phyloP scores from a whole-genome alignment of 495 filamentous ascomycete species.

The Rhypophila decipiens region DNA sequence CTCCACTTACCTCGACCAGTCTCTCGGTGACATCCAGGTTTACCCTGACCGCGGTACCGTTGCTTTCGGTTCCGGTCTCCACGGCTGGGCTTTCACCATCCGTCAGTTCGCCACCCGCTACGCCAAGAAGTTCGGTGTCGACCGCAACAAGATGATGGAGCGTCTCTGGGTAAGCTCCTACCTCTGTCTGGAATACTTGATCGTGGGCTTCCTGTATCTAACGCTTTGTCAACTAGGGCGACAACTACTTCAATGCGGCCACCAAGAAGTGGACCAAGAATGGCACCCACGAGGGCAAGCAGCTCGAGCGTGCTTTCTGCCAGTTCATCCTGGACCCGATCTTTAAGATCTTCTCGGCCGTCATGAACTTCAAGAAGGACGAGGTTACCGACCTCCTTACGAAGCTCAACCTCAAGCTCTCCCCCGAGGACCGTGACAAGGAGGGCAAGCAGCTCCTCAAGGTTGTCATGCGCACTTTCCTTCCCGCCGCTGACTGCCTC shows the following conservation, averaged over 20 bases:
- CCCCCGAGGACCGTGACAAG: conserved; percentile 79
- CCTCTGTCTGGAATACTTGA: not conserved
- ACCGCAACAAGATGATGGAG: conserved; percentile 99
- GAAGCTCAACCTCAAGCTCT: conserved; percentile 90
- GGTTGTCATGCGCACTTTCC: conserved; percentile 95
- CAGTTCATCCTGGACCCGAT: conserved; percentile 98
- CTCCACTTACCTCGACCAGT: conserved; percentile 96
- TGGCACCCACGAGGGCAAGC: conserved; percentile 71
- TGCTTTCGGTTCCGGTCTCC: conserved; percentile 98
- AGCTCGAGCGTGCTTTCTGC: conserved; percentile 96
- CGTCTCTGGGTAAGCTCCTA: conserved; percentile 79
- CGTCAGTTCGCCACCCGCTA: conserved; percentile 95
- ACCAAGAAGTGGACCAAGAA: conserved; percentile 99
- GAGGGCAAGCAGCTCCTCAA: conserved; percentile 97
- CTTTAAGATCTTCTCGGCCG: conserved; percentile 91
- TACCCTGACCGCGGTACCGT: conserved; percentile 94
- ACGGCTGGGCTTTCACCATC: conserved; percentile 99
- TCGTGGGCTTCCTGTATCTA: too few species aligned
- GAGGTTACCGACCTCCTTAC: conserved; percentile 74
- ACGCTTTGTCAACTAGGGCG: conserved; percentile 58
- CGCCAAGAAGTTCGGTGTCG: conserved; percentile 99
- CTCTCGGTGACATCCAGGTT: conserved; percentile 95
- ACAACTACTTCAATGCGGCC: conserved; percentile 99
- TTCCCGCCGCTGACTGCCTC: conserved; percentile 95
- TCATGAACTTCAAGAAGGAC: conserved; percentile 99